phyloP scores from a whole-genome alignment of 371 early-diverging fungal species.

The Massospora cicadina region DNA sequence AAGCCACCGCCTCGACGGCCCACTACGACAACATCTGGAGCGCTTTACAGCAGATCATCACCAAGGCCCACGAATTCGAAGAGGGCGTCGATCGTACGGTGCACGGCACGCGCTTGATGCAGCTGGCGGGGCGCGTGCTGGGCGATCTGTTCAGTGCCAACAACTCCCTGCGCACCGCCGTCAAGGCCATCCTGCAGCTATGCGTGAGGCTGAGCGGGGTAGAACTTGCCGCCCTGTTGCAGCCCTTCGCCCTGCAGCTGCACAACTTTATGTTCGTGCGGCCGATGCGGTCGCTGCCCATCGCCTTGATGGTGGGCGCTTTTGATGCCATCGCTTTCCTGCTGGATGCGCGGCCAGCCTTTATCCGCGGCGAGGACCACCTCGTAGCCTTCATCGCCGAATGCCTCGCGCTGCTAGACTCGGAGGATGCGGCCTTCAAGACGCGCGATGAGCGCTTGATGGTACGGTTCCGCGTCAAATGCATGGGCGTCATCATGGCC shows the following conservation, averaged over 20 bases:
- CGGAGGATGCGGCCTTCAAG: constrained; percentile 87
- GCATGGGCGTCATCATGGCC: constrained; percentile 83
- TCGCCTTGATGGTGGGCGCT: constrained; percentile 93
- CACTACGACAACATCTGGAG: constrained; percentile 59
- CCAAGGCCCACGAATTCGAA: constrained; percentile 34
- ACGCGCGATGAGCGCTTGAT: constrained; percentile 55
- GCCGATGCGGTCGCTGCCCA: constrained; percentile 87
- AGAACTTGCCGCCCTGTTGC: constrained; percentile 67
- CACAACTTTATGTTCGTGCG: constrained; percentile 91
- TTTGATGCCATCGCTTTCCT: constrained; percentile 96
- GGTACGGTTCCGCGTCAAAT: constrained; percentile 77
- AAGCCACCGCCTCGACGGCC: constrained; percentile 72
- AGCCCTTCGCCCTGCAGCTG: constrained; percentile 67
- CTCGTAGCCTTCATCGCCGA: constrained; percentile 78
- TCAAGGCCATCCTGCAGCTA: constrained; percentile 62
- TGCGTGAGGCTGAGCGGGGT: constrained; percentile 58
- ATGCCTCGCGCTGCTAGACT: constrained; percentile 86
- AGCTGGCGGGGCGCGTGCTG: constrained; percentile 61
- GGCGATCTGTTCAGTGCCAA: constrained; percentile 88
- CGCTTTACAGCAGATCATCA: constrained; percentile 56
- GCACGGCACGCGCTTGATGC: constrained; percentile 35
- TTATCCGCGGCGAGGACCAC: constrained; percentile 75
- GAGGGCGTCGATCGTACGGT: constrained; percentile 30
- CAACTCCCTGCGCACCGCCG: constrained; percentile 69
- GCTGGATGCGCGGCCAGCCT: constrained; percentile 71